A percentile compares a stretch with the other conserved stretches of the same genome.
phyloP scores from a whole-genome alignment of 805 yeast genomes.

The Debaryomyces prosopidis region DNA sequence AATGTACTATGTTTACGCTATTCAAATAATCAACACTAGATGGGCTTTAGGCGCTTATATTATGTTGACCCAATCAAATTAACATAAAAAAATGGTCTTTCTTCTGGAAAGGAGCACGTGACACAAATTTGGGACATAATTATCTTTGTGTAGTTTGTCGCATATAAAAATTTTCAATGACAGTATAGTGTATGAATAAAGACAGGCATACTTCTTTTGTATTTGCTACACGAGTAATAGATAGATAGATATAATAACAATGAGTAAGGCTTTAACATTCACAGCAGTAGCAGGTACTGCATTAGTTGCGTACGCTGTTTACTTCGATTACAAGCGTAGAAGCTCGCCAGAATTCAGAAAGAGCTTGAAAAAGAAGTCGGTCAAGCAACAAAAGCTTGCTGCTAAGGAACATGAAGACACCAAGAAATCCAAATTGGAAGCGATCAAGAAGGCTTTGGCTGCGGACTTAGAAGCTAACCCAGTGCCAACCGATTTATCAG shows the following conservation, averaged over 20 bases:
- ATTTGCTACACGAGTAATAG: background rate
- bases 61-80: conserved; percentile 11
- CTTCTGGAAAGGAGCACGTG: conserved; percentile 7
- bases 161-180: conserved; percentile 1
- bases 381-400: conserved; percentile 58
- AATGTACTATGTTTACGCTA: background rate
- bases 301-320: conserved; percentile 71
- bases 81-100: conserved; percentile 1
- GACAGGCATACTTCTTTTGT: background rate
- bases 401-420: conserved; percentile 55
- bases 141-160: background rate
- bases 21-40: background rate
- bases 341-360: conserved; percentile 79
- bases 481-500: conserved; percentile 64
- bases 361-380: conserved; percentile 61
- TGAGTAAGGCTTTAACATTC: conserved; percentile 32
- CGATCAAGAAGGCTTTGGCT: conserved; percentile 60
- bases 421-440: conserved; percentile 59
- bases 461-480: conserved; percentile 71
- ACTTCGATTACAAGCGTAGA: conserved; percentile 93
- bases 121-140: background rate
- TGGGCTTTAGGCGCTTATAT: background rate
- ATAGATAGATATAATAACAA: conserved; percentile 8
- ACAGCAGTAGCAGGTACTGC: conserved; percentile 54
- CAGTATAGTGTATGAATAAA: background rate